Evolutionary conservation across 768 basidiomycete species (phyloP).

Genomic region (Strobilomyces dryophilus): DNA sequence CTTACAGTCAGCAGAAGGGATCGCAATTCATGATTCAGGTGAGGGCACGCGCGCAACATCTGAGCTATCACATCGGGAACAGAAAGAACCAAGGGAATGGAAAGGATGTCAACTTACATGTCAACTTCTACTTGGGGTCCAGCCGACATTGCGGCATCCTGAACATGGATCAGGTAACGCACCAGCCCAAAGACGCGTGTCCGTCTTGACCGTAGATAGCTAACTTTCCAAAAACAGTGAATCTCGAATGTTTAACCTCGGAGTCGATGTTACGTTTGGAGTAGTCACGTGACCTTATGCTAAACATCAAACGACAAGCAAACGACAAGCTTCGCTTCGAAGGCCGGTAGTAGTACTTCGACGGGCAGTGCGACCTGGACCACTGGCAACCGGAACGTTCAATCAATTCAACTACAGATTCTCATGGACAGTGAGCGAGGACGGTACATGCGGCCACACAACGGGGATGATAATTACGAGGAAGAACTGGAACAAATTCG

Average conservation of each 20-base stretch:
- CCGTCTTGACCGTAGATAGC: conserved; percentile 24
- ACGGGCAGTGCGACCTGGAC: neutral
- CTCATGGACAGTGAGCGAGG: conserved; percentile 22
- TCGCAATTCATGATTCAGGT: neutral
- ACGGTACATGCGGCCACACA: conserved; percentile 22
- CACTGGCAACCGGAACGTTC: neutral
- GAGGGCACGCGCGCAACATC: neutral
- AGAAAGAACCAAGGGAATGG: conserved; percentile 5
- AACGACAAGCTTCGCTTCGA: no score
- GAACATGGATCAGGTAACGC: conserved; percentile 2
- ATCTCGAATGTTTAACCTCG: conserved; percentile 2
- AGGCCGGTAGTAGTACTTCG: no score
- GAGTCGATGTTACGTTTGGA: no score
- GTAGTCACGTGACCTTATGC: conserved; percentile 15
- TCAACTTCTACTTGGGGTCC: conserved; percentile 10
- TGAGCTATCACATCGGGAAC: conserved; percentile 22
- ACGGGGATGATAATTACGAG: conserved; percentile 42
- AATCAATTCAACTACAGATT: neutral
- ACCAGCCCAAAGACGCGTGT: conserved; percentile 16
- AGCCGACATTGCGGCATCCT: neutral
- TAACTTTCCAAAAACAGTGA: conserved; percentile 2
- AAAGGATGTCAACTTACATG: conserved; percentile 9
- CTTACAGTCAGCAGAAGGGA: neutral
- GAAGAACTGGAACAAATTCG: conserved; percentile 67
- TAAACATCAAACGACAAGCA: neutral